phyloP scores from a whole-genome alignment of 257 asterid genomes.

The Solanum verrucosum region DNA sequence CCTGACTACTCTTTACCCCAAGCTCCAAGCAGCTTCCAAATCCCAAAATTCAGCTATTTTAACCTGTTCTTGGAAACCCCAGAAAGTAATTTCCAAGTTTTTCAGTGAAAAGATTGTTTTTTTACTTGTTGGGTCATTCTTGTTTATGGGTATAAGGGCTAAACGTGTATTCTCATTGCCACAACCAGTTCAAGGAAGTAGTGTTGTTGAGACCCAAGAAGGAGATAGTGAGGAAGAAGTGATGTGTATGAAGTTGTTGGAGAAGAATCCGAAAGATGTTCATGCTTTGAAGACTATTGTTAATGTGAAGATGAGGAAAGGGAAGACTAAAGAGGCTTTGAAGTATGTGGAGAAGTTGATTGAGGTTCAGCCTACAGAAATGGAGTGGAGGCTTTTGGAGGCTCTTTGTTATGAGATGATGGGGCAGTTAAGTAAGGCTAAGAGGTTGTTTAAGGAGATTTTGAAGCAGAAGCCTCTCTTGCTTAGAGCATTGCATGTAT shows the following conservation, averaged over 20 bases:
- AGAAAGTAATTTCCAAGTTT: conserved; percentile 14
- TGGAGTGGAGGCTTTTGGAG: conserved; percentile 94
- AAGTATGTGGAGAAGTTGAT: conserved; percentile 66
- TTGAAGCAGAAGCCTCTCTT: conserved; percentile 70
- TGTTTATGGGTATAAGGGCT: conserved; percentile 30
- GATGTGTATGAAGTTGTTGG: conserved; percentile 50
- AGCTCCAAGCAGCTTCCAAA: conserved; percentile 15
- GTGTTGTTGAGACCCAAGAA: conserved; percentile 14
- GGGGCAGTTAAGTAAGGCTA: conserved; percentile 72
- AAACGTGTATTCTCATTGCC: conserved; percentile 40
- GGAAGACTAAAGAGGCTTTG: conserved; percentile 60
- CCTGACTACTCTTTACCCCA: conserved; percentile 4
- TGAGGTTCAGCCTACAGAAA: conserved; percentile 55
- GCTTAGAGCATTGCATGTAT: conserved; percentile 92
- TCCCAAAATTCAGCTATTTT: background rate
- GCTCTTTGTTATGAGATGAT: conserved; percentile 85
- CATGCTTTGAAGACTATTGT: conserved; percentile 62
- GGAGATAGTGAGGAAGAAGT: conserved; percentile 38
- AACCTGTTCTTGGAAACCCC: conserved; percentile 15
- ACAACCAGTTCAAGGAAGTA: conserved; percentile 41
- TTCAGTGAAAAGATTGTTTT: conserved; percentile 27
- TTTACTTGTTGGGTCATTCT: conserved; percentile 53
- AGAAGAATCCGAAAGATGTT: conserved; percentile 39
- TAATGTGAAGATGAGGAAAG: conserved; percentile 70
- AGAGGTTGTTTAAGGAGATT: conserved; percentile 57